These are phyloP conservation scores for Spizellomyces sp. DNA, from an alignment of 192 early-diverging fungal species.

Conservation along the genomic window DNA sequence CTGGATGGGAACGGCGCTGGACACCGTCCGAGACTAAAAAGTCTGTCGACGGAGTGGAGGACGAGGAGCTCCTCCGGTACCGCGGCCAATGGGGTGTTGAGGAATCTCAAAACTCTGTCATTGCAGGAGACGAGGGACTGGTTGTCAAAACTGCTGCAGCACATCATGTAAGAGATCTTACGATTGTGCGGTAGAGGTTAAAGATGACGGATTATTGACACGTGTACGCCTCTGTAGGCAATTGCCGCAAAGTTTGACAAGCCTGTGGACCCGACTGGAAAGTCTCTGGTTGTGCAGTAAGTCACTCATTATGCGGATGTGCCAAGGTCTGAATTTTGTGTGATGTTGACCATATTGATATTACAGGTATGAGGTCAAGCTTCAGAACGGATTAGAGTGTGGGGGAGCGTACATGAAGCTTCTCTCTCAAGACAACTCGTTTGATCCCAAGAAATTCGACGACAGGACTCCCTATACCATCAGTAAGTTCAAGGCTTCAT, in stretches of 20 bases:
- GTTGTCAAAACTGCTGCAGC: conserved; percentile 80
- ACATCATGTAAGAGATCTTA: conserved; percentile 63
- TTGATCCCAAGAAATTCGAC: conserved; percentile 69
- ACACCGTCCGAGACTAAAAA: conserved; percentile 69
- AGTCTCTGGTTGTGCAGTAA: conserved; percentile 79
- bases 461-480: conserved; percentile 87
- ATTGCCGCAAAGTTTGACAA: conserved; percentile 74
- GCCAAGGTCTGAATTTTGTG: conserved; percentile 16
- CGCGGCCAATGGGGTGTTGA: conserved; percentile 80
- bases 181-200: not conserved
- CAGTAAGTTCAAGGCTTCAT: conserved; percentile 38
- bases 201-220: not conserved
- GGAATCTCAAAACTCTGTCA: conserved; percentile 53
- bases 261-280: conserved; percentile 73
- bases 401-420: conserved; percentile 95
- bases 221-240: conserved; percentile 41
- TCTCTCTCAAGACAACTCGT: conserved; percentile 63
- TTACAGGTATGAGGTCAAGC: conserved; percentile 81
- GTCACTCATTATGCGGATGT: not conserved
- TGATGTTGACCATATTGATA: not conserved
- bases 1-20: conserved; percentile 65
- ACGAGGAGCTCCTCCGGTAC: conserved; percentile 70
- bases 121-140: conserved; percentile 73
- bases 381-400: conserved; percentile 82
- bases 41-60: conserved; percentile 68